Conservation (phyloP, 2,329 filamentous ascomycete genomes). For the Verticillium dahliae region DNA sequence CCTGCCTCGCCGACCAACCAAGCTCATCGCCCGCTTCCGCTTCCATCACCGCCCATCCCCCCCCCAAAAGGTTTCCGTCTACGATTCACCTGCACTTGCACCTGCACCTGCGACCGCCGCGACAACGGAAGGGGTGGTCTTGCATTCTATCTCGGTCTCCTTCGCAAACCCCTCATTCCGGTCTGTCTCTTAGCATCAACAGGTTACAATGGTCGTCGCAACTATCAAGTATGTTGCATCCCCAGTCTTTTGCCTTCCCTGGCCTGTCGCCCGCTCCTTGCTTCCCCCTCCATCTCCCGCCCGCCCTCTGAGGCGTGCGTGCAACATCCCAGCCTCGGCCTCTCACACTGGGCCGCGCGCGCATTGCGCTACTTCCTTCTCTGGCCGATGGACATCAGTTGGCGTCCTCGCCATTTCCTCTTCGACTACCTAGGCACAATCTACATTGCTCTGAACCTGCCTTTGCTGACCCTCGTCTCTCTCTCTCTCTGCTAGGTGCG, state of each 20-base stretch:
- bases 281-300: conserved; percentile 5
- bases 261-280: conserved; percentile 1
- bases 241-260: conserved; percentile 10
- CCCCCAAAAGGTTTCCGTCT: conserved; percentile 5
- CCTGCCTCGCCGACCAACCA: neutral
- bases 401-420: neutral
- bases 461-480: neutral
- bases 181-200: neutral
- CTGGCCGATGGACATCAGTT: neutral
- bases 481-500: conserved; percentile 59
- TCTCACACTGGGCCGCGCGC: conserved; percentile 1
- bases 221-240: conserved; percentile 55
- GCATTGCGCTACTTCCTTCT: neutral
- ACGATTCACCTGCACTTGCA: neutral
- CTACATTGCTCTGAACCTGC: neutral
- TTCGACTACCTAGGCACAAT: neutral
- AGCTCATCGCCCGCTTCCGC: conserved; percentile 2
- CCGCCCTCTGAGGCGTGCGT: neutral
- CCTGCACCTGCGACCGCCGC: conserved; percentile 1
- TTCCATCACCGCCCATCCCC: conserved; percentile 1
- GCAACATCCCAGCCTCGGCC: neutral
- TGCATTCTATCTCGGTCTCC: neutral
- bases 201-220: conserved; percentile 50
- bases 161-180: neutral
- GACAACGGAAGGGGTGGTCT: neutral